Percentiles rank a stretch among this genome's conserved stretches.
Evolutionary conservation across 306 rosid species (phyloP).

Genomic region (Trichosanthes truncata): DNA sequence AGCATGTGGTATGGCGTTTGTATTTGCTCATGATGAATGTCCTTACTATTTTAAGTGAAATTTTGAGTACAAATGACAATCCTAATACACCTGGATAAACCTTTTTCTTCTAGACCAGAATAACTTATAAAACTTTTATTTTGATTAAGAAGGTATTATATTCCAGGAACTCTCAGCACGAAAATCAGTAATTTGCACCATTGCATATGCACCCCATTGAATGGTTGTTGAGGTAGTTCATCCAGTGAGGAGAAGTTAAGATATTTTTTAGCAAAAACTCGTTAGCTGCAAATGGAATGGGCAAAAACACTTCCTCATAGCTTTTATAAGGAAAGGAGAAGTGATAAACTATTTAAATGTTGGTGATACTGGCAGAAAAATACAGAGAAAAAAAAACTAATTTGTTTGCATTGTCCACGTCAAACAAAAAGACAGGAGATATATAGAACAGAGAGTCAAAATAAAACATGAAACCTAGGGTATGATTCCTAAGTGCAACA

Average conservation of each 20-base stretch:
- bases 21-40: background rate
- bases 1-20: no score
- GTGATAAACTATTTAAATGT: background rate
- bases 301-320: background rate
- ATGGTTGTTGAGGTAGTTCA: slow-evolving; percentile 3
- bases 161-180: background rate
- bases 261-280: background rate
- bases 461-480: background rate
- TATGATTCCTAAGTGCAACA: background rate
- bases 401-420: background rate
- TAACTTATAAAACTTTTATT: background rate
- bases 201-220: background rate
- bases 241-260: background rate
- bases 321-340: background rate
- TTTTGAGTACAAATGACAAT: background rate
- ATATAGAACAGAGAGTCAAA: background rate
- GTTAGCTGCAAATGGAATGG: background rate
- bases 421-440: background rate
- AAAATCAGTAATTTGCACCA: background rate
- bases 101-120: background rate
- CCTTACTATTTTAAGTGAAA: background rate
- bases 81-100: background rate
- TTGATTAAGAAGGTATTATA: background rate
- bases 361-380: background rate
- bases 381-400: background rate